phyloP scores from a whole-genome alignment of 163 green algal species.

The Scenedesmus sp. region DNA sequence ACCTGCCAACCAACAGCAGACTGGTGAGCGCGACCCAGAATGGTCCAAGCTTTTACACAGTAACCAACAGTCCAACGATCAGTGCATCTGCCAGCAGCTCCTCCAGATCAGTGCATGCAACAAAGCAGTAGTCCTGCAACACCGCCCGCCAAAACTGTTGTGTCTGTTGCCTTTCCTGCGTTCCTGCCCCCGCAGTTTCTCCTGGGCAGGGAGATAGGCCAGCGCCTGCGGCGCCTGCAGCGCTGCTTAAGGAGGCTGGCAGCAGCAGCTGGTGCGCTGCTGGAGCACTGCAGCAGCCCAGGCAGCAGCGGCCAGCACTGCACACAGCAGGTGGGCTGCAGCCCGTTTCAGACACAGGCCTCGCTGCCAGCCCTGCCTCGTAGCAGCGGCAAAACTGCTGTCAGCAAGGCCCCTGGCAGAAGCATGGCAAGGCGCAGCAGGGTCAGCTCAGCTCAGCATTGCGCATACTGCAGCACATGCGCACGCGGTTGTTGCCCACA shows the following conservation, averaged over 20 bases:
- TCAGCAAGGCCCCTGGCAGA: too few species aligned
- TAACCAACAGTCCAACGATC: too few species aligned
- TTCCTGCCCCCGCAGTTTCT: conserved; percentile 2
- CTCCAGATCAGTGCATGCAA: too few species aligned
- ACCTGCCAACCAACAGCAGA: conserved; percentile 20
- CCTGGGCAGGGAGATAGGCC: conserved; percentile 27
- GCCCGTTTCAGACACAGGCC: not conserved
- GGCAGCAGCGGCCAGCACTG: not conserved
- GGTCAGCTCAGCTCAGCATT: not conserved
- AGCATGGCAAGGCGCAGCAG: not conserved
- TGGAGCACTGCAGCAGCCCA: conserved; percentile 43
- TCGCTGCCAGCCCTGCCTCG: too few species aligned
- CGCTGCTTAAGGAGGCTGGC: conserved; percentile 19
- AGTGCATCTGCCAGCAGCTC: too few species aligned
- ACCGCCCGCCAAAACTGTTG: not conserved
- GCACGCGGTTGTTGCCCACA: too few species aligned
- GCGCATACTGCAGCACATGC: too few species aligned
- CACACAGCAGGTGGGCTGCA: not conserved
- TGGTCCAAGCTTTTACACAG: not conserved
- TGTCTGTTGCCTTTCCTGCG: too few species aligned
- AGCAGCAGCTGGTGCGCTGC: not conserved
- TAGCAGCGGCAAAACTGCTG: not conserved
- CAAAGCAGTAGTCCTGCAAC: not conserved
- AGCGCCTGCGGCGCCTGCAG: conserved; percentile 33
- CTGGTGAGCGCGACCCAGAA: not conserved